These are phyloP conservation scores for Annona squamosa DNA, from an alignment of 164 flowering plant genomes.

Conservation along the genomic window DNA sequence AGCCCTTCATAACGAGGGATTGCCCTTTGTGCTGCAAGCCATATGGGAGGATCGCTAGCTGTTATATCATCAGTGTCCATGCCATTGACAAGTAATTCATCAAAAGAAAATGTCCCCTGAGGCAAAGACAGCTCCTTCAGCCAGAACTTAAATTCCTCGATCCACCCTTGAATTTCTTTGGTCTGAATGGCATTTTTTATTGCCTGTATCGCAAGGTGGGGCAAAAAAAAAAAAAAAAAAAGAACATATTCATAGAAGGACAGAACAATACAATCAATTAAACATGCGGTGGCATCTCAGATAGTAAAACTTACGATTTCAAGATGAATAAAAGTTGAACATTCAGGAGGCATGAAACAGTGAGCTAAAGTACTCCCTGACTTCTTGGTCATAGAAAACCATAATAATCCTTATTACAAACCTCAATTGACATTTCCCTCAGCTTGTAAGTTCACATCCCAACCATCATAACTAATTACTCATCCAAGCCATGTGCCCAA, in stretches of 20 bases:
- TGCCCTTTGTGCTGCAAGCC: slow-evolving; percentile 92
- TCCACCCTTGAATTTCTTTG: slow-evolving; percentile 37
- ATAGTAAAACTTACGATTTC: not conserved
- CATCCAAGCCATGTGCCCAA: not conserved
- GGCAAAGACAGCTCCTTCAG: slow-evolving; percentile 34
- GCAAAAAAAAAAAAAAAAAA: slow-evolving; percentile 7
- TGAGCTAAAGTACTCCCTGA: not conserved
- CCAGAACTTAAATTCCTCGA: slow-evolving; percentile 45
- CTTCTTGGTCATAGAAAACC: not conserved
- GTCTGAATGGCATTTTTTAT: slow-evolving; percentile 31
- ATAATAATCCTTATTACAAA: too few relatives aligned
- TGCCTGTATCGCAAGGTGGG: slow-evolving; percentile 29
- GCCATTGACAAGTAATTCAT: slow-evolving; percentile 27
- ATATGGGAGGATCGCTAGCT: slow-evolving; percentile 62
- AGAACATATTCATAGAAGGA: slow-evolving; percentile 1
- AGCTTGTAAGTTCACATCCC: not conserved
- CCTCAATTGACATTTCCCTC: not conserved
- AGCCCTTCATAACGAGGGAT: slow-evolving; percentile 79
- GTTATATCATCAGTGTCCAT: slow-evolving; percentile 30
- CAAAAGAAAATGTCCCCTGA: slow-evolving; percentile 27
- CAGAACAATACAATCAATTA: not conserved
- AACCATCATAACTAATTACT: not conserved
- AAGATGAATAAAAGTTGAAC: too few relatives aligned
- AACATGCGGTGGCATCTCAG: not conserved
- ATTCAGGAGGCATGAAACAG: not conserved